A percentile compares a stretch with the other conserved stretches of the same genome.
These are phyloP conservation scores for Podospora sp. DNA, from an alignment of 495 filamentous ascomycete genomes.

Conservation along the genomic window DNA sequence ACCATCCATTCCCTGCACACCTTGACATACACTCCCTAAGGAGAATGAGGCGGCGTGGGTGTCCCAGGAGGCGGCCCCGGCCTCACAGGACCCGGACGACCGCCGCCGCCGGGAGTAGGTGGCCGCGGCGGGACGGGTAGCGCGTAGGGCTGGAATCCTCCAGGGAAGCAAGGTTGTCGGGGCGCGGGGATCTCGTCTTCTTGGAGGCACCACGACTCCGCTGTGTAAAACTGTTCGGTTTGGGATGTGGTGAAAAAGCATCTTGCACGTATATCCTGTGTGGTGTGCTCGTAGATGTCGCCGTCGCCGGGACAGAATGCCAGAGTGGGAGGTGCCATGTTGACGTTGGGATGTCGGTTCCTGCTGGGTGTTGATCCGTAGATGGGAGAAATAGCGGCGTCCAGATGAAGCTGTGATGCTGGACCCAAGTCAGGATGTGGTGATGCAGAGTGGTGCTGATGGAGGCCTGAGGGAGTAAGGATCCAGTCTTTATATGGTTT, in stretches of 20 bases:
- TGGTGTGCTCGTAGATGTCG: background rate
- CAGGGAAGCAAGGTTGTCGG: background rate
- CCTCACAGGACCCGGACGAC: slow-evolving; percentile 14
- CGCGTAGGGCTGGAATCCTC: slow-evolving; percentile 1
- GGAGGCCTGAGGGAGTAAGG: background rate
- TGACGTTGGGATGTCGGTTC: no score
- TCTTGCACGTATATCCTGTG: background rate
- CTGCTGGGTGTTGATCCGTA: no score
- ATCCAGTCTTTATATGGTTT: background rate
- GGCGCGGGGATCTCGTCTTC: background rate
- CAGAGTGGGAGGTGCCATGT: no score
- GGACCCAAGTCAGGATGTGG: no score
- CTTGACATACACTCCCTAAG: background rate
- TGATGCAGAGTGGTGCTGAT: no score
- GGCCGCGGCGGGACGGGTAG: slow-evolving; percentile 21
- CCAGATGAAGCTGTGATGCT: no score
- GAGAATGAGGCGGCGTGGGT: slow-evolving; percentile 20
- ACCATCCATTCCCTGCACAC: background rate
- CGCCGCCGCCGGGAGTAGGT: slow-evolving; percentile 9
- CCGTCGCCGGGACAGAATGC: background rate
- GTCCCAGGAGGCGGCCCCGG: slow-evolving; percentile 16
- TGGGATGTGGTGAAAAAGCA: no score
- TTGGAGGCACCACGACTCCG: background rate
- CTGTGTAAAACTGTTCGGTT: background rate
- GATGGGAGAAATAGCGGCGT: no score